These are phyloP conservation scores for Termitomyces sp. DNA, from an alignment of 768 basidiomycete species.

Conservation along the genomic window DNA sequence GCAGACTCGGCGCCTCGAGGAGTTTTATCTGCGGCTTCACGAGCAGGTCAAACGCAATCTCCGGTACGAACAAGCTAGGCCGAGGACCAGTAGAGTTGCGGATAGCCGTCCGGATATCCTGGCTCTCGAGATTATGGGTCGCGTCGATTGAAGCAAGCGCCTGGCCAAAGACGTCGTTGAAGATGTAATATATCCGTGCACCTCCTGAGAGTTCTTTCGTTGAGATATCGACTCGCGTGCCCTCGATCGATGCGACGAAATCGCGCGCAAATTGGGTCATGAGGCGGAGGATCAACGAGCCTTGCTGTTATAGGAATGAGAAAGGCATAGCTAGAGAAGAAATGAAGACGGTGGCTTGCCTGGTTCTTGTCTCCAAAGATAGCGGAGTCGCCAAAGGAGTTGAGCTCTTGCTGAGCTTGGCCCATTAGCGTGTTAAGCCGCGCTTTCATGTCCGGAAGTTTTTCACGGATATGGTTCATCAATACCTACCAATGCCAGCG, in stretches of 20 bases:
- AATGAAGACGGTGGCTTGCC: conserved; percentile 28
- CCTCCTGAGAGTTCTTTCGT: conserved; percentile 99
- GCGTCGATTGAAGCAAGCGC: conserved; percentile 90
- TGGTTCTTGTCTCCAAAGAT: conserved; percentile 90
- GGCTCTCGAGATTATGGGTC: conserved; percentile 84
- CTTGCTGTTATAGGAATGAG: conserved; percentile 50
- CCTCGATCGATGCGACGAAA: conserved; percentile 96
- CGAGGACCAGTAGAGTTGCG: conserved; percentile 97
- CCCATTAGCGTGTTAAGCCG: conserved; percentile 97
- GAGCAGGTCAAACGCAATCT: conserved; percentile 93
- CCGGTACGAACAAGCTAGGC: conserved; percentile 95
- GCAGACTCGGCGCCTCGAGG: conserved; percentile 87
- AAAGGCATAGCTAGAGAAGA: neutral
- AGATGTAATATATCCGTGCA: conserved; percentile 98
- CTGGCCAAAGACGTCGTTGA: conserved; percentile 96
- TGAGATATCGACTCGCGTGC: conserved; percentile 92
- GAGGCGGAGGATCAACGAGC: conserved; percentile 84
- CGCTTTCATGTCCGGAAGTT: conserved; percentile 99
- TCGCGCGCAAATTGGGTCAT: conserved; percentile 99
- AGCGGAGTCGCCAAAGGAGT: conserved; percentile 92
- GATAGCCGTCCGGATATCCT: conserved; percentile 97
- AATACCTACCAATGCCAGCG: conserved; percentile 53
- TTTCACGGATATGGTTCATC: conserved; percentile 97
- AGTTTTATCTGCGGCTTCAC: conserved; percentile 99
- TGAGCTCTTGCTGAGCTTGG: conserved; percentile 97